Base-by-base conservation (phyloP, 2,329 filamentous ascomycete species). In the Stemphylium vesicarium region DNA sequence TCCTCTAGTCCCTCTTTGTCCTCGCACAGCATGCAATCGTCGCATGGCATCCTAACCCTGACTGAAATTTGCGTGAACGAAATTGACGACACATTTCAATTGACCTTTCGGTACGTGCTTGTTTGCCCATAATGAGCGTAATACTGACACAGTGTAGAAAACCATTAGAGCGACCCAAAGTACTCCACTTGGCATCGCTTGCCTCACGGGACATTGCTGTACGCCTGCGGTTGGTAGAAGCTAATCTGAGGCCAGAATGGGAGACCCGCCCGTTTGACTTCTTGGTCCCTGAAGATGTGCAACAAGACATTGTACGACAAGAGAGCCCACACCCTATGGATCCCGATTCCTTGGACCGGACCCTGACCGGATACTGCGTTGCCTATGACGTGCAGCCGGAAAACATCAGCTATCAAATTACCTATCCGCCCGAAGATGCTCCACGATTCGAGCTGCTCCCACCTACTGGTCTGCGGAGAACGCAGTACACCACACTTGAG, bases 361-460 rank as follows among this genome's bases (percentile, higher is more conserved):
- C 88, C 1, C 73, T 91, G 29, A 84, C 84, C 42, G 88, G 87
- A 31, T 90, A 90, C 67, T 90, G 87, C 68, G 80, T 88, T 37
- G 87, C 86, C 16, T 91, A 90, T 69, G 83, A 85, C 53, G 79
- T 89, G 18, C 86, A 89, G 63, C 85, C 88, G 3, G 83, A 83
- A 11, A 88, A 87, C 50, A 87, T 91, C 32, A 69, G 72, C 24
- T 75, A 76, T 45, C 68, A 72, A 43, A 65, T 77, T 13, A 74
- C 73, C 6, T 75, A 75, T 56, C 72, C 73, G 2, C 45, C 56
- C 57, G 88, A 90, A 69, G 87, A 91, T 75, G 83, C 82, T 26
- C 88, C 88, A 4, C 83, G 84, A 32, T 91, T 91, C 67, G 81
- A 83, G 58, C 79, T 91, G 8, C 78, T 88, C 7, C 82, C 81